A percentile compares a stretch with the other conserved stretches of the same genome.
Conservation (phyloP, 2,329 filamentous ascomycete genomes). For the Blastomyces silverae region DNA sequence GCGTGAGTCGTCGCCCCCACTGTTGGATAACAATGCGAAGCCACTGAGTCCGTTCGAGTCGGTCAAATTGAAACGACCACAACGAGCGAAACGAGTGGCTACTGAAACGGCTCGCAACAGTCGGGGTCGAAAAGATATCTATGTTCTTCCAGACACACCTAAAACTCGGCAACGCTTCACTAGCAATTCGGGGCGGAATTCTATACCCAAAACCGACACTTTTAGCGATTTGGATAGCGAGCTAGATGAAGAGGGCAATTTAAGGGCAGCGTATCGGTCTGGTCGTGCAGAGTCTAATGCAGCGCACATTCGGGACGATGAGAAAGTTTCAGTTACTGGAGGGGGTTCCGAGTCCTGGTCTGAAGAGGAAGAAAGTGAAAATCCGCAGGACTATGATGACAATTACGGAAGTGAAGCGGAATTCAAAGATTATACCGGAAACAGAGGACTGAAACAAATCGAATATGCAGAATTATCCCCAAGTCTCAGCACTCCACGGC, state of each 20-base stretch:
- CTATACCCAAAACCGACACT: background rate
- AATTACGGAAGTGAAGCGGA: background rate
- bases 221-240: background rate
- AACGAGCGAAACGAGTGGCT: background rate
- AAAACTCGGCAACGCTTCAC: background rate
- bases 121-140: background rate
- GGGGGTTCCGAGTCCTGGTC: background rate
- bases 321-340: background rate
- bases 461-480: background rate
- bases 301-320: background rate
- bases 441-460: background rate
- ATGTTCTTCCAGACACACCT: background rate
- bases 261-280: background rate
- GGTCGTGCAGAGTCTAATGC: background rate
- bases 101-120: background rate
- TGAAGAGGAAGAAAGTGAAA: background rate
- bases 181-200: background rate
- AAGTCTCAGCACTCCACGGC: background rate
- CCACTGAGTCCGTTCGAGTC: background rate
- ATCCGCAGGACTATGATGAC: background rate
- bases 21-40: background rate
- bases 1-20: background rate
- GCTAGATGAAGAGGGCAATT: background rate
- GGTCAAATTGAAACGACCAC: constrained; percentile 1
- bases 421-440: background rate